Conservation (phyloP, 768 basidiomycete species). For the Boletus subparvulus region DNA sequence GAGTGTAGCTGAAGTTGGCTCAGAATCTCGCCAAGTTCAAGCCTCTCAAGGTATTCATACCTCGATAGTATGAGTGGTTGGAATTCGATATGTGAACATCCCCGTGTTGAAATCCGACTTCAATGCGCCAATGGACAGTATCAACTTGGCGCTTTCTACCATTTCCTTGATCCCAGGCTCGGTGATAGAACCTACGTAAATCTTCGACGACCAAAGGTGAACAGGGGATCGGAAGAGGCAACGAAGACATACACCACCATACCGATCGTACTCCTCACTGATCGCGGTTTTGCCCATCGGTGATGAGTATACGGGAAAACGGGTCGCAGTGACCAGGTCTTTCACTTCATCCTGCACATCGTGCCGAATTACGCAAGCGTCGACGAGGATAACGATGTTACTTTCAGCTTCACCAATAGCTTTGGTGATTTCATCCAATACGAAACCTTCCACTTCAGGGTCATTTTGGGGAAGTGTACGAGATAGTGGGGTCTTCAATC, state of each 20-base stretch:
- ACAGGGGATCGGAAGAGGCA: not conserved
- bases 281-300: conserved; percentile 83
- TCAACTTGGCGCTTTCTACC: conserved; percentile 73
- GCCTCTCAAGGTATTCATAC: conserved; percentile 34
- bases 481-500: conserved; percentile 59
- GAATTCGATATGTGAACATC: conserved; percentile 76
- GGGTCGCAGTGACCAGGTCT: conserved; percentile 61
- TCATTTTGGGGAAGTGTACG: conserved; percentile 53
- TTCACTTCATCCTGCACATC: conserved; percentile 60
- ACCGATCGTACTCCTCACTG: conserved; percentile 67
- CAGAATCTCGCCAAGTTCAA: not conserved
- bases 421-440: conserved; percentile 69
- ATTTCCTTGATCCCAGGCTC: conserved; percentile 64
- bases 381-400: conserved; percentile 74
- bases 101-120: conserved; percentile 88
- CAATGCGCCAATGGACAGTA: conserved; percentile 68
- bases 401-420: conserved; percentile 56
- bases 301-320: conserved; percentile 70
- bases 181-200: conserved; percentile 73
- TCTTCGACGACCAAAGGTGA: conserved; percentile 39
- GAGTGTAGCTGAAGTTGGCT: conserved; percentile 63
- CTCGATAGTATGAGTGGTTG: conserved; percentile 59
- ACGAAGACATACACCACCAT: conserved; percentile 66
- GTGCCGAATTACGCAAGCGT: conserved; percentile 79
- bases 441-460: conserved; percentile 58